These are phyloP conservation scores for Grosmannia clavigera DNA, from an alignment of 2,329 filamentous ascomycete genomes.

Conservation along the genomic window DNA sequence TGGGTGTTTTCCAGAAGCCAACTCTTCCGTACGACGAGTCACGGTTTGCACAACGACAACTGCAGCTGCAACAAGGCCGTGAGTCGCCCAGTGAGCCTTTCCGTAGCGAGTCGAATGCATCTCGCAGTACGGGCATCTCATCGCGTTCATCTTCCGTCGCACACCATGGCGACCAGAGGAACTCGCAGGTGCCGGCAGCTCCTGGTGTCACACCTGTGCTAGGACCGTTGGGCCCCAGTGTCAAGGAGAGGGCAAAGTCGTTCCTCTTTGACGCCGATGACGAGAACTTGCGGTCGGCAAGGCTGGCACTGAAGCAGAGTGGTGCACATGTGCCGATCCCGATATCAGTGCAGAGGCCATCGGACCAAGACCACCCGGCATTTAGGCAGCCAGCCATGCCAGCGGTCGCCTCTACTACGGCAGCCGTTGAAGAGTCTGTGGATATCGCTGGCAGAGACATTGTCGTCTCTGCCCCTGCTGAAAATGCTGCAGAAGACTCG, in stretches of 20 bases:
- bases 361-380: constrained; percentile 42
- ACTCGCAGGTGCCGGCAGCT: constrained; percentile 13
- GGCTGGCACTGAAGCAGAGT: background rate
- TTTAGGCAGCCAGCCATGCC: constrained; percentile 33
- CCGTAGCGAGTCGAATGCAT: constrained; percentile 33
- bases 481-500: constrained; percentile 43
- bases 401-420: constrained; percentile 22
- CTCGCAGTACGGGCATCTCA: constrained; percentile 23
- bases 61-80: constrained; percentile 66
- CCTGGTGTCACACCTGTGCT: constrained; percentile 8
- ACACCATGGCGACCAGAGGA: constrained; percentile 14
- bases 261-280: constrained; percentile 28
- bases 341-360: constrained; percentile 31
- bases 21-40: constrained; percentile 68
- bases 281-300: constrained; percentile 19
- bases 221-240: background rate
- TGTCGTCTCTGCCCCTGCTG: constrained; percentile 6
- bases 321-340: constrained; percentile 10
- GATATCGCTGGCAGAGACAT: background rate
- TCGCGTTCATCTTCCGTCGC: constrained; percentile 36
- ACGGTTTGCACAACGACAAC: constrained; percentile 69
- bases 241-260: constrained; percentile 17
- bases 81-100: constrained; percentile 42
- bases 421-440: background rate
- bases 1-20: constrained; percentile 54